Conservation (phyloP, 2,329 filamentous ascomycete species). For the Plectosphaerella plurivora region DNA sequence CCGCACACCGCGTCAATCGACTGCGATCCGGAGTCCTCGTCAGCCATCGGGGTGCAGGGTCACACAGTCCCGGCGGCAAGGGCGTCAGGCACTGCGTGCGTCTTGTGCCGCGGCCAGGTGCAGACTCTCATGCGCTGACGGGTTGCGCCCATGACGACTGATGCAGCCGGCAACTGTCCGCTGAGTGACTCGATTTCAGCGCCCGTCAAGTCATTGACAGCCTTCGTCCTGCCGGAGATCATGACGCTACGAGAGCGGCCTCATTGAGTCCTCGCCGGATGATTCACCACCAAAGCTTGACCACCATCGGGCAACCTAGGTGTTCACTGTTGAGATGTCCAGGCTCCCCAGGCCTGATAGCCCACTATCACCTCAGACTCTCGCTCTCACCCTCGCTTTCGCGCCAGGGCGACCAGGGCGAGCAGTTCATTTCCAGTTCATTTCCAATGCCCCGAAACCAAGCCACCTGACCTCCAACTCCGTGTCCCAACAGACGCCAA, state of each 20-base stretch:
- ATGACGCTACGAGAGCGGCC: background rate
- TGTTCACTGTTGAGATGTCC: background rate
- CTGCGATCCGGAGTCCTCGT: background rate
- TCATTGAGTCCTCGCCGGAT: background rate
- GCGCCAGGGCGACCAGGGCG: too few relatives aligned
- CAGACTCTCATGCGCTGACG: background rate
- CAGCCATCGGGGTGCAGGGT: background rate
- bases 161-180: too few relatives aligned
- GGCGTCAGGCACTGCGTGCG: constrained; percentile 1
- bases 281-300: background rate
- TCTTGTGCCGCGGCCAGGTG: constrained; percentile 1
- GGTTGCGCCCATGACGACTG: background rate
- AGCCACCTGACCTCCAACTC: background rate
- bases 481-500: background rate
- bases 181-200: background rate
- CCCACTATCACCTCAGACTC: background rate
- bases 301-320: background rate
- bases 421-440: too few relatives aligned
- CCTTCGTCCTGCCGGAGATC: background rate
- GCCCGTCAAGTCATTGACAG: background rate
- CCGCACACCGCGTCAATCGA: background rate
- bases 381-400: background rate
- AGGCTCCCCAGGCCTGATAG: background rate
- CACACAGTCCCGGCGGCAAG: constrained; percentile 1
- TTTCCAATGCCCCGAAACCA: too few relatives aligned